These are phyloP conservation scores for Triticum monococcum DNA, from an alignment of 176 grass and related monocot genomes.

Conservation along the genomic window DNA sequence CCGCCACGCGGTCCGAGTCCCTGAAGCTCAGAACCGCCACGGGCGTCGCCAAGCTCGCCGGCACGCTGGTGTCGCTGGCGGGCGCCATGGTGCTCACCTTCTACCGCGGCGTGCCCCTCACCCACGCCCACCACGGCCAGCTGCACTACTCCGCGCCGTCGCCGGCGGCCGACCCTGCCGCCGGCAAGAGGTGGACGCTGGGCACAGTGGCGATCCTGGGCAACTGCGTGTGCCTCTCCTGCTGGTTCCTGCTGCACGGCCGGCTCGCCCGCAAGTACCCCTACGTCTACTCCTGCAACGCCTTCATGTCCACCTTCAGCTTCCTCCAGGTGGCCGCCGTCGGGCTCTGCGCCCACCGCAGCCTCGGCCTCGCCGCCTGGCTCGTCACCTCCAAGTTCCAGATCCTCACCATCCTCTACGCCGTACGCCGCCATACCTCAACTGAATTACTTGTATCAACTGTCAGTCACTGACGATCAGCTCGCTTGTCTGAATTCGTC, in stretches of 20 bases:
- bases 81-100: slow-evolving; percentile 77
- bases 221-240: slow-evolving; percentile 65
- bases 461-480: background rate
- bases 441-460: background rate
- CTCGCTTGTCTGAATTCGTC: too few species aligned
- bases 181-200: slow-evolving; percentile 54
- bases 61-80: slow-evolving; percentile 59
- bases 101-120: slow-evolving; percentile 64
- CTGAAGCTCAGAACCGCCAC: slow-evolving; percentile 49
- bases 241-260: slow-evolving; percentile 81
- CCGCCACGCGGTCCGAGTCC: slow-evolving; percentile 50
- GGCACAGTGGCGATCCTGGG: slow-evolving; percentile 69
- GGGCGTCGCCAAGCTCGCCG: slow-evolving; percentile 60
- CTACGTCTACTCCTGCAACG: slow-evolving; percentile 79
- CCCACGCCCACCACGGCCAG: background rate
- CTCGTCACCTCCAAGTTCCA: slow-evolving; percentile 57
- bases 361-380: slow-evolving; percentile 55
- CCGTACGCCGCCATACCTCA: slow-evolving; percentile 22
- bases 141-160: background rate
- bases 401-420: slow-evolving; percentile 65
- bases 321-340: slow-evolving; percentile 74
- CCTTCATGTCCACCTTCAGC: slow-evolving; percentile 66
- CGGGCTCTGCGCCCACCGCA: slow-evolving; percentile 56
- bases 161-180: background rate
- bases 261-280: slow-evolving; percentile 75